Percentiles rank a stretch among this genome's conserved stretches.
Evolutionary conservation across 805 yeast species (phyloP).

Genomic region (Teunomyces pallodes): DNA sequence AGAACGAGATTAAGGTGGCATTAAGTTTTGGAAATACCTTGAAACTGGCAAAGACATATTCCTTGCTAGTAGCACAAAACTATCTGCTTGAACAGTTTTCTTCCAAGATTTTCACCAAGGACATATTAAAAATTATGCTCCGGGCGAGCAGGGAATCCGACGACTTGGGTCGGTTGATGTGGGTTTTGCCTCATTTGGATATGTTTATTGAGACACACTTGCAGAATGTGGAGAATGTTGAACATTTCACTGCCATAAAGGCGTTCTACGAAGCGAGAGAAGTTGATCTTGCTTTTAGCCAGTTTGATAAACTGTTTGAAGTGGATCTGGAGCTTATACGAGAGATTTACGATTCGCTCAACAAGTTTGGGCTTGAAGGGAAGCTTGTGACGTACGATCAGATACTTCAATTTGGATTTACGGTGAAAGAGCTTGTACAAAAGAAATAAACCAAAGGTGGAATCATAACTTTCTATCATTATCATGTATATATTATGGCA

Average conservation of each 20-base stretch:
- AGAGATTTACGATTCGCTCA: constrained; percentile 18
- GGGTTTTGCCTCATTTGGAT: constrained; percentile 37
- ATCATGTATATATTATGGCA: constrained; percentile 3
- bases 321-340: constrained; percentile 17
- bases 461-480: background rate
- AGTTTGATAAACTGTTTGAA: background rate
- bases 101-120: constrained; percentile 17
- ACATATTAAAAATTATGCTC: constrained; percentile 20
- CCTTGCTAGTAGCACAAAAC: constrained; percentile 12
- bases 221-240: background rate
- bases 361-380: constrained; percentile 27
- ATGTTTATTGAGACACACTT: constrained; percentile 10
- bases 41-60: constrained; percentile 4
- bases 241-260: constrained; percentile 8
- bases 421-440: background rate
- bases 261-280: constrained; percentile 3
- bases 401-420: constrained; percentile 14
- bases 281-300: constrained; percentile 1
- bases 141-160: constrained; percentile 22
- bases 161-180: constrained; percentile 33
- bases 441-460: background rate
- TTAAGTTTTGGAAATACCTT: constrained; percentile 7
- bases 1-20: constrained; percentile 4
- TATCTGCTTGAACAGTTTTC: constrained; percentile 13
- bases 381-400: constrained; percentile 20